Conservation (phyloP, 2,329 filamentous ascomycete species). For the Juglanconis juglandina region DNA sequence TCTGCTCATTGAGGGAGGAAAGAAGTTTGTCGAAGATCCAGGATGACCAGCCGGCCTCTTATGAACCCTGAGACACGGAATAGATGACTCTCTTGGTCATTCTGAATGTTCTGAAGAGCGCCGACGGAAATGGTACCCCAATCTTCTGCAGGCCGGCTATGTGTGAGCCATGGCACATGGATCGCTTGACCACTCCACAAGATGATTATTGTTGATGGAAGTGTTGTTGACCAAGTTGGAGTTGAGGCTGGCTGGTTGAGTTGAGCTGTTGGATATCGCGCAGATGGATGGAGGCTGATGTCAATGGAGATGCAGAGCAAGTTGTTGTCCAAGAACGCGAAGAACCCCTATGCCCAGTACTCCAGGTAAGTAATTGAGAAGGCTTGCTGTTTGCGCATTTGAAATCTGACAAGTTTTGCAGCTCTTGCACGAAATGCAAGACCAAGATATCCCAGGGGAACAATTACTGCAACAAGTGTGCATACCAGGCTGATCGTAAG, state of each 20-base stretch:
- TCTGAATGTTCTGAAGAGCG: no score
- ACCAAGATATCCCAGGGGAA: constrained; percentile 60
- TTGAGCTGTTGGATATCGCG: background rate
- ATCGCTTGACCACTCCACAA: no score
- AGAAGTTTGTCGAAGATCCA: no score
- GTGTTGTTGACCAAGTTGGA: no score
- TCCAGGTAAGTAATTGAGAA: constrained; percentile 35
- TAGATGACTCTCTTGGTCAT: no score
- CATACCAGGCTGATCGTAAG: constrained; percentile 59
- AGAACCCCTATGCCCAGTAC: constrained; percentile 64
- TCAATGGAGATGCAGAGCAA: constrained; percentile 47
- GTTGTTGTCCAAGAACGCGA: constrained; percentile 59
- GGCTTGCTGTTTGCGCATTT: background rate
- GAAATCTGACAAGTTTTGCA: constrained; percentile 12
- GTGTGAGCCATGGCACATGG: no score
- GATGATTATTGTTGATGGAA: no score
- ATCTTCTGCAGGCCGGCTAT: no score
- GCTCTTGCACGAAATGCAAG: constrained; percentile 59
- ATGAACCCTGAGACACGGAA: no score
- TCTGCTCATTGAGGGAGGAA: no score
- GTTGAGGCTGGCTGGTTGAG: background rate
- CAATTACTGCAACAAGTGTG: constrained; percentile 59
- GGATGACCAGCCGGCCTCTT: background rate
- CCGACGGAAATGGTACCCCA: no score
- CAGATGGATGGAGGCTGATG: background rate